Evolutionary conservation across 2,329 filamentous ascomycete species (phyloP).

Genomic region (Hirsutella minnesotensis): DNA sequence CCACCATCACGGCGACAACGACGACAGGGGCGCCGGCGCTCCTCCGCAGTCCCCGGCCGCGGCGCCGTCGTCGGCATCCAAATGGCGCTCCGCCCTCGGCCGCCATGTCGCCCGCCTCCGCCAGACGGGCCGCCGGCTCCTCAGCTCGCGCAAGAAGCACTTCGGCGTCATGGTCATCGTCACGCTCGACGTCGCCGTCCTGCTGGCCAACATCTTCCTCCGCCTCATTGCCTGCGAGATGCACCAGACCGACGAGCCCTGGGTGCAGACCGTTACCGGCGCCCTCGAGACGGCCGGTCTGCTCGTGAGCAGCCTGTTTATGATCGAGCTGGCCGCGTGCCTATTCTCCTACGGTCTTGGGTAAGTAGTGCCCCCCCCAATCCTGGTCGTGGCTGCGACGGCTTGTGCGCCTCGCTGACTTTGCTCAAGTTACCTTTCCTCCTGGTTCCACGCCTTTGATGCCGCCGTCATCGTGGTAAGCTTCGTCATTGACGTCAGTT

Average conservation of each 20-base stretch:
- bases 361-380: constrained; percentile 29
- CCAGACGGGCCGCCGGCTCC: constrained; percentile 8
- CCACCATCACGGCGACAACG: too few species aligned
- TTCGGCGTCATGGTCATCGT: constrained; percentile 31
- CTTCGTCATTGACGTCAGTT: constrained; percentile 49
- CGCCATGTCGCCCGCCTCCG: constrained; percentile 2
- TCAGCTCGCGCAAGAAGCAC: constrained; percentile 29
- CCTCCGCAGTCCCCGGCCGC: too few species aligned
- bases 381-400: too few species aligned
- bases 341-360: constrained; percentile 49
- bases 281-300: constrained; percentile 39
- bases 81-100: neutral
- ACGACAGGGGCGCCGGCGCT: too few species aligned
- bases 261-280: constrained; percentile 25
- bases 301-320: constrained; percentile 51
- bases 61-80: too few species aligned
- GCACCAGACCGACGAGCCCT: constrained; percentile 24
- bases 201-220: constrained; percentile 35
- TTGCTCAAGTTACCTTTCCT: constrained; percentile 37
- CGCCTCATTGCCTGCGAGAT: constrained; percentile 36
- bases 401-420: neutral
- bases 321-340: constrained; percentile 46
- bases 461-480: constrained; percentile 47
- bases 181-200: constrained; percentile 30
- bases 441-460: constrained; percentile 53